Evolutionary conservation across 139 green algal genomes (phyloP).

Genomic region (Yamagishiella unicocca): DNA sequence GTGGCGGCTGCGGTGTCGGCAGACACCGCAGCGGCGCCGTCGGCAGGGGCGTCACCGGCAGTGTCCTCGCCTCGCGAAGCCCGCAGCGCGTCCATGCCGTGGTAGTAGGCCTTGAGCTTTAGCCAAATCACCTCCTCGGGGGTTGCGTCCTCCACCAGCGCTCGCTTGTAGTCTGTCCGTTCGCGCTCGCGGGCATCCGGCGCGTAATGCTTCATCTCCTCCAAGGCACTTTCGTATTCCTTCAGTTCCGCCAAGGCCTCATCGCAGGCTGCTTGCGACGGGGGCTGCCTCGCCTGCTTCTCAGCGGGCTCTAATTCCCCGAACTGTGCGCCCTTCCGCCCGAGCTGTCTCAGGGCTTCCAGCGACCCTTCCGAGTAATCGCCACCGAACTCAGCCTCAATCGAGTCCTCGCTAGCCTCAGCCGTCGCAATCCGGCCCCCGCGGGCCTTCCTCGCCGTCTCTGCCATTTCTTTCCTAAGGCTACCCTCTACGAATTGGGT

Average conservation of each 20-base stretch:
- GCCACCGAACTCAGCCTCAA: constrained; percentile 35
- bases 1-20: no score
- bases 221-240: neutral
- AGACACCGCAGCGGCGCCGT: no score
- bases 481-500: no score
- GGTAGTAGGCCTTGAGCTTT: constrained; percentile 50
- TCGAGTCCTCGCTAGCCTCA: constrained; percentile 8
- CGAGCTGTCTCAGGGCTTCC: constrained; percentile 9
- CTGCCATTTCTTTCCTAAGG: no score
- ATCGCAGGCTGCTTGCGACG: constrained; percentile 9
- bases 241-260: neutral
- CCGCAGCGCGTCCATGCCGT: constrained; percentile 17
- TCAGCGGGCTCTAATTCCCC: neutral
- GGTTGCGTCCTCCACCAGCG: constrained; percentile 4
- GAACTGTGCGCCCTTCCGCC: neutral
- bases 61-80: neutral
- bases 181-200: neutral
- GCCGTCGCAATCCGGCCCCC: neutral
- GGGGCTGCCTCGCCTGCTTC: neutral
- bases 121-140: constrained; percentile 44
- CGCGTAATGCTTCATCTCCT: neutral
- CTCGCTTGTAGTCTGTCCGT: constrained; percentile 7
- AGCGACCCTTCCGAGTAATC: constrained; percentile 50
- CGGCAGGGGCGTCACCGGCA: neutral
- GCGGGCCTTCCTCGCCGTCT: neutral